Evolutionary conservation across 176 grass and related monocot species (phyloP).

Genomic region (Aegilops tauschii): DNA sequence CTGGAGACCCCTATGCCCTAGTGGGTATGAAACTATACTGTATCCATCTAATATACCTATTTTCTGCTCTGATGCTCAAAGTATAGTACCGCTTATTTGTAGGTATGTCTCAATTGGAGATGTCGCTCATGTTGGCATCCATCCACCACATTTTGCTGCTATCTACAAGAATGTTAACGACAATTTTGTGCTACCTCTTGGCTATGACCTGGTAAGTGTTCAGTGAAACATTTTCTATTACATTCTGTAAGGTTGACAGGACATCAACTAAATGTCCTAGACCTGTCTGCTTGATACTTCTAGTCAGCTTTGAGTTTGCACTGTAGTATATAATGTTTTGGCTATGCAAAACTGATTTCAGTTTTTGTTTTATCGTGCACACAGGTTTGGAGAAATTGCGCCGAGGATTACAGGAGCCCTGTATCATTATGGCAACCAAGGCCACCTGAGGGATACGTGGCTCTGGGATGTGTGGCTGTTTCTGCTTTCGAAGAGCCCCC

Average conservation of each 20-base stretch:
- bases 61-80: conserved; percentile 13
- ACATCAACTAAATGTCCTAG: background rate
- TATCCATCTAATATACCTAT: conserved; percentile 20
- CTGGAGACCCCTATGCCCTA: conserved; percentile 75
- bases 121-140: conserved; percentile 71
- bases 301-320: conserved; percentile 15
- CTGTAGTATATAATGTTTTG: background rate
- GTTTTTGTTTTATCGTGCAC: background rate
- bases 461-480: conserved; percentile 80
- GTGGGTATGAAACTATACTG: conserved; percentile 57
- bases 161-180: conserved; percentile 64
- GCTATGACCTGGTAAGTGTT: conserved; percentile 86
- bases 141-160: conserved; percentile 61
- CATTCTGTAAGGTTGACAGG: background rate
- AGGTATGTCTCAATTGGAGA: conserved; percentile 93
- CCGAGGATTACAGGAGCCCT: conserved; percentile 64
- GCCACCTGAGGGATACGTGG: conserved; percentile 70
- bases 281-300: background rate
- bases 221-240: conserved; percentile 4
- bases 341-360: conserved; percentile 6
- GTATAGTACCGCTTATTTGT: conserved; percentile 26
- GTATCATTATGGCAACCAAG: conserved; percentile 86
- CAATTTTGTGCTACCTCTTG: conserved; percentile 83
- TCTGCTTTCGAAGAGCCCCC: conserved; percentile 64
- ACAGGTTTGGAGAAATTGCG: conserved; percentile 95